Percentiles rank a stretch among this genome's conserved stretches.
These are phyloP conservation scores for Daldinia sp. DNA, from an alignment of 2,329 filamentous ascomycete species.

Conservation along the genomic window DNA sequence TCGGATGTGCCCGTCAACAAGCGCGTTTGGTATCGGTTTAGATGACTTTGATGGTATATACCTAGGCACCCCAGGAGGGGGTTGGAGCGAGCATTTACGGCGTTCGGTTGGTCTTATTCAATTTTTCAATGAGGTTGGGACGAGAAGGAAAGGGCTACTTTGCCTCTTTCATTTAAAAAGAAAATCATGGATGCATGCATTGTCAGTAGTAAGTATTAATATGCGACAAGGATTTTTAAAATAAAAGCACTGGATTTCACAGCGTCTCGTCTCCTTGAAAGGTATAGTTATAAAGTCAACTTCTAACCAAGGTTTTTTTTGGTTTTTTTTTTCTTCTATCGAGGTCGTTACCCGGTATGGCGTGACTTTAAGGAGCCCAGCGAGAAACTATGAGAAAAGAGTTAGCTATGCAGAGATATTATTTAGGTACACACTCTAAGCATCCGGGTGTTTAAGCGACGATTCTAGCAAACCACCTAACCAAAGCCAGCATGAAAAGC, in stretches of 20 bases:
- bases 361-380: background rate
- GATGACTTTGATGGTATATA: background rate
- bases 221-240: background rate
- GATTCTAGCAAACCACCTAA: background rate
- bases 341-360: no score
- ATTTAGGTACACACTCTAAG: no score
- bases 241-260: background rate
- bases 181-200: background rate
- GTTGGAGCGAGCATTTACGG: conserved; percentile 19
- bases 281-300: conserved; percentile 10
- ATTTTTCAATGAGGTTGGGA: conserved; percentile 10
- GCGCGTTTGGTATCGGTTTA: background rate
- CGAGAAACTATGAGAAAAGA: background rate
- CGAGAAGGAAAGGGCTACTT: background rate
- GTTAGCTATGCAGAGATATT: background rate
- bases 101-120: conserved; percentile 20
- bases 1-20: background rate
- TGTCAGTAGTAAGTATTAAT: conserved; percentile 2
- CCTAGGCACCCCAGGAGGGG: background rate
- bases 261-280: no score
- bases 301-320: background rate
- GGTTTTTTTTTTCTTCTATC: no score
- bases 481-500: background rate
- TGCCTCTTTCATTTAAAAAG: background rate
- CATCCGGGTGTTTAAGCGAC: no score